Evolutionary conservation across 352 stramenopile genomes (phyloP), one percentile per base, ranked within the genome.

Genomic region (Pelagophyceae sp.): DNA sequence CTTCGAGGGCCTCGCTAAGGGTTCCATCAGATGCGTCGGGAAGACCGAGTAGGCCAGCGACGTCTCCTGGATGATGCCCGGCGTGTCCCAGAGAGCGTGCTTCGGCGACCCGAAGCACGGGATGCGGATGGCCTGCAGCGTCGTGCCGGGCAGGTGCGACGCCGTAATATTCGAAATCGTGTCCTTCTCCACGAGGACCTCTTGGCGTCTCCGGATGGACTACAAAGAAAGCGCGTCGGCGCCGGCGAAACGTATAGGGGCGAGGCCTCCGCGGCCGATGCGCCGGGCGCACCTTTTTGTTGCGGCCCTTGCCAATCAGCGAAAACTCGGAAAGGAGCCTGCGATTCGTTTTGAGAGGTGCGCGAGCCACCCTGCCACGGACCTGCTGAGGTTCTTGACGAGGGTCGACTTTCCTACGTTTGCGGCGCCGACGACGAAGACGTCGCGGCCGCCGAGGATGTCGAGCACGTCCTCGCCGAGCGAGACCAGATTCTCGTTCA

Each of bases 381-480:
- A 11, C 45, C 11, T 54, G 45, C 11, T 23, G 45, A 67, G 29
- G 29, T 11, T 27, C 23, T 67, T 33, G 23, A 67, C 58, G 58
- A 67, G 58, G 23, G 58, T 67, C 11, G 23, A 35, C 58, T 67
- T 67, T 15, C 58, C 58, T 11, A 67, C 29, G 58, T 67, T 67
- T 5, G 58, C 58, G 58, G 23, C 58, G 23, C 58, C 58, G 58
- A 67, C 58, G 58, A 67, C 58, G 58, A 35, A 67, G 29, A 67
- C 58, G 58, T 67, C 58, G 23, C 58, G 58, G 29, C 58, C 58
- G 23, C 29, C 29, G 5, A 15, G 58, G 45, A 54, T 54, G 11
- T 54, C 23, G 23, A 54, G 45, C 45, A 23, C 23, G 11, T 54
- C 45, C 23, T 11, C 45, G 45, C 11, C 45, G 23, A 54, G 45